Conservation (phyloP, 148 eudicot genomes). For the Simmondsia chinensis region DNA sequence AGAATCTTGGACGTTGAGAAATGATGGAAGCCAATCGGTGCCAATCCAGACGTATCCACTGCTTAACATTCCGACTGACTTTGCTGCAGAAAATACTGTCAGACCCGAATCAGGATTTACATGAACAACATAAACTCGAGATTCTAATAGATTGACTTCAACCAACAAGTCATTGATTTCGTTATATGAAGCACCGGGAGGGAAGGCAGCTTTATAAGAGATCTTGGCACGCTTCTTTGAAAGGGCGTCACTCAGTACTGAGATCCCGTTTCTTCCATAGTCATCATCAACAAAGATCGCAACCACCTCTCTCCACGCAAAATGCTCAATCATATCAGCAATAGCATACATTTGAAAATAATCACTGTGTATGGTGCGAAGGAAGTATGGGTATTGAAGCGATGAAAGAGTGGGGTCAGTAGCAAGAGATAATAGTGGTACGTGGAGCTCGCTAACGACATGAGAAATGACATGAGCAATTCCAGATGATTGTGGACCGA, state of each 20-base stretch:
- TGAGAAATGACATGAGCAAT: constrained; percentile 38
- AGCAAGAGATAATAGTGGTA: constrained; percentile 40
- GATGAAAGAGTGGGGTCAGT: constrained; percentile 50
- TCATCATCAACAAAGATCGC: constrained; percentile 43
- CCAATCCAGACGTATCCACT: constrained; percentile 30
- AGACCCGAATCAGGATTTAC: constrained; percentile 23
- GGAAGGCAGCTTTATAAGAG: constrained; percentile 22
- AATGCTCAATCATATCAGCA: constrained; percentile 33
- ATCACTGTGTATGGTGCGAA: constrained; percentile 34
- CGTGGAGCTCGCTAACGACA: constrained; percentile 28
- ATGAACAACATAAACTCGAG: constrained; percentile 35
- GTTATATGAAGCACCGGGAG: constrained; percentile 5
- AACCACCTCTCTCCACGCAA: constrained; percentile 40
- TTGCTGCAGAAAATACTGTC: constrained; percentile 15
- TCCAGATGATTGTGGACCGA: constrained; percentile 51
- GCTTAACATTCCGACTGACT: constrained; percentile 21
- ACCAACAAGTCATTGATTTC: constrained; percentile 17
- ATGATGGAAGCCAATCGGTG: constrained; percentile 32
- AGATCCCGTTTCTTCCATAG: constrained; percentile 43
- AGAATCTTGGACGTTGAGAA: constrained; percentile 15
- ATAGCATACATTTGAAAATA: constrained; percentile 41
- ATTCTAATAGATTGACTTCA: constrained; percentile 14
- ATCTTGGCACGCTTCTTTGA: constrained; percentile 19
- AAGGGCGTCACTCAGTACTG: constrained; percentile 29
- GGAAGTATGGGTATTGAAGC: constrained; percentile 42